phyloP scores from a whole-genome alignment of 2,329 filamentous ascomycete genomes.

The Xylariaceae sp. region DNA sequence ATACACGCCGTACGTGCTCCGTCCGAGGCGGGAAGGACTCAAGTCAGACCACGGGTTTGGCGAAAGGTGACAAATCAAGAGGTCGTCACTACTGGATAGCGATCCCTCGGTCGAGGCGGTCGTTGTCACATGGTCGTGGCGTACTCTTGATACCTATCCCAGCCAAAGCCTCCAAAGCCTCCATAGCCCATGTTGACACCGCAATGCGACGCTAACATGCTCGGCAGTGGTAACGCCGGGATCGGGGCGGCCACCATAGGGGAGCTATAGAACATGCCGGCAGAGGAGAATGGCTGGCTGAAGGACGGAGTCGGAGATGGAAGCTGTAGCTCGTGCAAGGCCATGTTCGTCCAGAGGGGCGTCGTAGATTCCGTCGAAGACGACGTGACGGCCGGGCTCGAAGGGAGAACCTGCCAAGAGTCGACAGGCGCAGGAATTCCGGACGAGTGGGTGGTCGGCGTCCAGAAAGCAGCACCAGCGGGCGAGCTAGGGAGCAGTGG shows the following conservation, averaged over 20 bases:
- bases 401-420: constrained; percentile 85
- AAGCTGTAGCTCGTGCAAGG: constrained; percentile 66
- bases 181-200: constrained; percentile 71
- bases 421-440: constrained; percentile 69
- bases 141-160: constrained; percentile 82
- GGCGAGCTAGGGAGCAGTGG: constrained; percentile 81
- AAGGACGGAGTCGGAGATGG: constrained; percentile 75
- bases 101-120: constrained; percentile 42
- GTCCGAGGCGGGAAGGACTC: constrained; percentile 18
- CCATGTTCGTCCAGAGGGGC: constrained; percentile 74
- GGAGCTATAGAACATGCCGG: constrained; percentile 73
- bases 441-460: constrained; percentile 60
- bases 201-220: constrained; percentile 80
- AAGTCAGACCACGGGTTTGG: constrained; percentile 22
- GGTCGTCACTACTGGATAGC: constrained; percentile 44
- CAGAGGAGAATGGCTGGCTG: constrained; percentile 70
- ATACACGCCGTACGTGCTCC: constrained; percentile 22
- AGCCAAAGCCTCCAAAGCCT: constrained; percentile 78
- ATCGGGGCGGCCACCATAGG: constrained; percentile 70
- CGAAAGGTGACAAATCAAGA: constrained; percentile 28
- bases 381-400: constrained; percentile 74
- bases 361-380: constrained; percentile 63
- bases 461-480: constrained; percentile 72
- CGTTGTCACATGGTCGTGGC: constrained; percentile 79
- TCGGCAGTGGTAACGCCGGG: constrained; percentile 73